Evolutionary conservation across 2,329 filamentous ascomycete species (phyloP).

Genomic region (Elsinoe batatas): DNA sequence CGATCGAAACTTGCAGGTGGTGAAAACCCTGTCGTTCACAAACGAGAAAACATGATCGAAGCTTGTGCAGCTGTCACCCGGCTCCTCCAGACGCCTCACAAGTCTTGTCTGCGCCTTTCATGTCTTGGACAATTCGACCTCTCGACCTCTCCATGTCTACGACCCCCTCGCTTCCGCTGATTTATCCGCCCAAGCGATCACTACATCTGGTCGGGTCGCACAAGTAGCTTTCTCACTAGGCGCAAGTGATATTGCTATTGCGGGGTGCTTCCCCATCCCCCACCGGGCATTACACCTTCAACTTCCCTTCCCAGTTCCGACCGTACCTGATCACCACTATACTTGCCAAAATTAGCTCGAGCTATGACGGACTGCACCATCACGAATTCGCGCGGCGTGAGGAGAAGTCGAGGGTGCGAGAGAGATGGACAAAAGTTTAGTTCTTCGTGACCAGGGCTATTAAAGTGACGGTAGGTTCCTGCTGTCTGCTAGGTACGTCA

Average conservation of each 20-base stretch:
- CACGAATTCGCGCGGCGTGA: constrained; percentile 4
- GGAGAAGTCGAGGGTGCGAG: background rate
- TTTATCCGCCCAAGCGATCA: constrained; percentile 2
- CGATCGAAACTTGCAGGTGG: background rate
- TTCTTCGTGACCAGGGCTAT: background rate
- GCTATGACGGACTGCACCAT: constrained; percentile 11
- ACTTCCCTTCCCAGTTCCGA: constrained; percentile 9
- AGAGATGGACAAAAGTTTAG: background rate
- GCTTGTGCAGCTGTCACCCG: background rate
- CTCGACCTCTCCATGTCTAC: no score
- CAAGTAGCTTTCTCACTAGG: background rate
- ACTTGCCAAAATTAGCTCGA: background rate
- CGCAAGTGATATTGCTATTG: background rate
- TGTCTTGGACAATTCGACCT: background rate
- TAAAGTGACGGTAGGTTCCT: background rate
- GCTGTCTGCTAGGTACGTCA: background rate
- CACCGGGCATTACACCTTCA: background rate
- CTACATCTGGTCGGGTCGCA: background rate
- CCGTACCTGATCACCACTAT: constrained; percentile 6
- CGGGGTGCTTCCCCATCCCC: background rate
- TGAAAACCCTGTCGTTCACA: background rate
- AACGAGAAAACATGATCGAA: background rate
- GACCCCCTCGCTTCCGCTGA: background rate
- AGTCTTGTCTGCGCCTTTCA: background rate
- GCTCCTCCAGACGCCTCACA: background rate